Conservation (phyloP, 257 asterid species). For the Plantago elongata region DNA sequence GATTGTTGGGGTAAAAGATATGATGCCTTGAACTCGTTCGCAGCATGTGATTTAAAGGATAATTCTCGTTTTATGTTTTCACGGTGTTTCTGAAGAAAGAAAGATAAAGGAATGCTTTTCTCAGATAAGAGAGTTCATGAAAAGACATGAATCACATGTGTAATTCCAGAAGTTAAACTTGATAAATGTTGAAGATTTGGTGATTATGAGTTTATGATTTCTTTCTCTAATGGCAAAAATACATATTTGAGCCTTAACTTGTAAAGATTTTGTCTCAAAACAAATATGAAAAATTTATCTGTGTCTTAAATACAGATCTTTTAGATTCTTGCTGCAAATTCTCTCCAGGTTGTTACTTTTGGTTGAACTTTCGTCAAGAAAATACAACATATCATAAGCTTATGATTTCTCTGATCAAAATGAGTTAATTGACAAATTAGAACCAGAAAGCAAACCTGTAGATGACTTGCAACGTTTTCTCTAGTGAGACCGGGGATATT, state of each 20-base stretch:
- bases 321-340: no score
- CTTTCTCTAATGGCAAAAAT: background rate
- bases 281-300: background rate
- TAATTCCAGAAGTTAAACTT: no score
- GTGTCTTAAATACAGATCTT: background rate
- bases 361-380: no score
- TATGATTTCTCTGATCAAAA: background rate
- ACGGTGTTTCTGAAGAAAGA: slow-evolving; percentile 57
- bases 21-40: slow-evolving; percentile 15
- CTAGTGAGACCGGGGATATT: slow-evolving; percentile 56
- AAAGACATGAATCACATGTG: background rate
- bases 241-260: background rate
- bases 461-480: slow-evolving; percentile 80
- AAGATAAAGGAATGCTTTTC: background rate
- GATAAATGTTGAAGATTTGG: no score
- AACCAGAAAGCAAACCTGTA: slow-evolving; percentile 48
- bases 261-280: background rate
- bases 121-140: slow-evolving; percentile 12
- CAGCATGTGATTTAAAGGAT: slow-evolving; percentile 14
- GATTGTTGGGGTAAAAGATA: slow-evolving; percentile 15
- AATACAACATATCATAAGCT: background rate
- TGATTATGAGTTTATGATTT: no score
- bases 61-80: slow-evolving; percentile 35
- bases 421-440: background rate
- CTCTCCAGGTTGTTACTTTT: no score